phyloP scores from a whole-genome alignment of 1,284 basidiomycete genomes.

The Hemileia vastatrix region DNA sequence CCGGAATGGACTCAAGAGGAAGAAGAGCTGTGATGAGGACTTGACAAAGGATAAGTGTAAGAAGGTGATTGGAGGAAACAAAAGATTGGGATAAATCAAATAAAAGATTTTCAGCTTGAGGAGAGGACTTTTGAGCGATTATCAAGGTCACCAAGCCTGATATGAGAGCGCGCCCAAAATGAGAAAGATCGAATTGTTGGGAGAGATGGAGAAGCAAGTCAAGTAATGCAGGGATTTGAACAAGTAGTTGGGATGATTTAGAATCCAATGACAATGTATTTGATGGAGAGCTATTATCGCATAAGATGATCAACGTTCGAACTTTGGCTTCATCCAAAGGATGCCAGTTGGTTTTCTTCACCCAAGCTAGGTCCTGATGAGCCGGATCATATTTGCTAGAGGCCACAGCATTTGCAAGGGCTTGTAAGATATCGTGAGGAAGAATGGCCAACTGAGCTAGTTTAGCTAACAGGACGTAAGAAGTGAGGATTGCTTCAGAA shows the following conservation, averaged over 20 bases:
- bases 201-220: constrained; percentile 6
- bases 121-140: neutral
- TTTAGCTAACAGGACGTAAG: constrained; percentile 9
- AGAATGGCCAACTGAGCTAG: constrained; percentile 5
- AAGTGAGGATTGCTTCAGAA: constrained; percentile 57
- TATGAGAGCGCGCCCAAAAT: constrained; percentile 14
- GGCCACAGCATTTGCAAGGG: too few relatives aligned
- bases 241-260: constrained; percentile 9
- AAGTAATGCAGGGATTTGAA: neutral
- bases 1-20: too few relatives aligned
- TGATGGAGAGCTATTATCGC: constrained; percentile 1
- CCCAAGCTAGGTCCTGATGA: too few relatives aligned
- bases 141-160: constrained; percentile 5
- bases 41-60: neutral
- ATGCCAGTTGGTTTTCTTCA: constrained; percentile 5
- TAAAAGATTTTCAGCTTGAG: constrained; percentile 6
- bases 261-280: constrained; percentile 2
- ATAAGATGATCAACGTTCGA: constrained; percentile 8
- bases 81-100: constrained; percentile 13
- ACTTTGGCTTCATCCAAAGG: constrained; percentile 15
- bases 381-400: too few relatives aligned
- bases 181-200: constrained; percentile 7
- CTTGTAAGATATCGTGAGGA: too few relatives aligned
- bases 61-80: neutral
- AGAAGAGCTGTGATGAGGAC: neutral